Percentiles rank a stretch among this genome's conserved stretches.
Evolutionary conservation across 441 rosid genomes (phyloP).

Genomic region (Gossypium gossypioides): DNA sequence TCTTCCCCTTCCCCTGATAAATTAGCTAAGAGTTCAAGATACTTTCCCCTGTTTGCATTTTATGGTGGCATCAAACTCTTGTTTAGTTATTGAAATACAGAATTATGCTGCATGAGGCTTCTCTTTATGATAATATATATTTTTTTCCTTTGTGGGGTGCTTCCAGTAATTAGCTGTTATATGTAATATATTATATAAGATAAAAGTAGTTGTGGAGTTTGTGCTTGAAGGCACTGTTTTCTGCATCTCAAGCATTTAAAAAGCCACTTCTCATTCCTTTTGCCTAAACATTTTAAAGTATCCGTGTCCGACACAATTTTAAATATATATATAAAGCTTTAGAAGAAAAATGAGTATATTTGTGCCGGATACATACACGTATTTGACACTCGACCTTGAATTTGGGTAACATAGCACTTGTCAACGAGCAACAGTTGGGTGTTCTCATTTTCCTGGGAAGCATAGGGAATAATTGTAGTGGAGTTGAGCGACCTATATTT

Average conservation of each 20-base stretch:
- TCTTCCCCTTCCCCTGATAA: background rate
- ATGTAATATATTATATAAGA: background rate
- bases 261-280: background rate
- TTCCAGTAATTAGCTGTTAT: background rate
- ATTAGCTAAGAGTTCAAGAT: background rate
- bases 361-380: background rate
- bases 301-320: background rate
- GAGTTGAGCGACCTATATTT: background rate
- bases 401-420: background rate
- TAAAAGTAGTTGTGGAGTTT: background rate
- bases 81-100: background rate
- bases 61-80: background rate
- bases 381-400: background rate
- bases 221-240: background rate
- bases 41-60: background rate
- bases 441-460: background rate
- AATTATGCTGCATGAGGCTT: background rate
- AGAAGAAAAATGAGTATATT: too few species aligned
- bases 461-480: background rate
- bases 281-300: background rate
- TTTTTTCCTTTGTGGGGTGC: background rate
- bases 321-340: too few species aligned
- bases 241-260: background rate
- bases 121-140: background rate
- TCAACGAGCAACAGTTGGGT: constrained; percentile 10